Evolutionary conservation across 2,329 filamentous ascomycete genomes (phyloP).

Genomic region (Ophiostoma quercus): DNA sequence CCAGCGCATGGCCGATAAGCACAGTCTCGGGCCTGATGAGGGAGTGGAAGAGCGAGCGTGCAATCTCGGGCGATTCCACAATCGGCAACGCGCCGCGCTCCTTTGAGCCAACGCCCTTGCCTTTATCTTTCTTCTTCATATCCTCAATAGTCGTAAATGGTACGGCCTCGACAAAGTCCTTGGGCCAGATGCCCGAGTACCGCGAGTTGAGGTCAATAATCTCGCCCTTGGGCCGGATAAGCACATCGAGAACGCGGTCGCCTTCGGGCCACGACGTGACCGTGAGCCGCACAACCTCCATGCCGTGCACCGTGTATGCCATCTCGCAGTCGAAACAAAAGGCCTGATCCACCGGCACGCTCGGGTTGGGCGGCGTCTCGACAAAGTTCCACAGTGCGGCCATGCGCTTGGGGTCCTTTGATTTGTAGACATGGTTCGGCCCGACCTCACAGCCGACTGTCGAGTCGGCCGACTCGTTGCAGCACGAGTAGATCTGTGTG

Average conservation of each 20-base stretch:
- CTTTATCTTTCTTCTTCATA: background rate
- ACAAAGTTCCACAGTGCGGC: slow-evolving; percentile 75
- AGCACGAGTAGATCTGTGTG: slow-evolving; percentile 69
- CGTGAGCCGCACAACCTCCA: slow-evolving; percentile 86
- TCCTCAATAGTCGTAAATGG: slow-evolving; percentile 41
- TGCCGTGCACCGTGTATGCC: slow-evolving; percentile 83
- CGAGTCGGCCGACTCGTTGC: slow-evolving; percentile 66
- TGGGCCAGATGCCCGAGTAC: slow-evolving; percentile 78
- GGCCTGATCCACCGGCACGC: slow-evolving; percentile 50
- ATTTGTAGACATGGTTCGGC: slow-evolving; percentile 81
- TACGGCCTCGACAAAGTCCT: slow-evolving; percentile 67
- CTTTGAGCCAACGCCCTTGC: slow-evolving; percentile 20
- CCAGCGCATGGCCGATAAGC: slow-evolving; percentile 85
- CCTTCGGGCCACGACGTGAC: slow-evolving; percentile 81
- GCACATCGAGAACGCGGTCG: slow-evolving; percentile 68
- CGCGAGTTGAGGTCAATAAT: slow-evolving; percentile 60
- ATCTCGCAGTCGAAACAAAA: slow-evolving; percentile 96
- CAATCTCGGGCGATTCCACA: slow-evolving; percentile 67
- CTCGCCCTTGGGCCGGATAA: slow-evolving; percentile 29
- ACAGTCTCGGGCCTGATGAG: slow-evolving; percentile 72
- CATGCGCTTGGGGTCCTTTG: slow-evolving; percentile 67
- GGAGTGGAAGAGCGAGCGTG: slow-evolving; percentile 71
- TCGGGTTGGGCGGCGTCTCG: slow-evolving; percentile 63
- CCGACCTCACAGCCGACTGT: slow-evolving; percentile 67
- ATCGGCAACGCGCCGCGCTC: slow-evolving; percentile 55